Conservation (phyloP, 208 protist species). For the Acanthamoeba rhysodes region DNA sequence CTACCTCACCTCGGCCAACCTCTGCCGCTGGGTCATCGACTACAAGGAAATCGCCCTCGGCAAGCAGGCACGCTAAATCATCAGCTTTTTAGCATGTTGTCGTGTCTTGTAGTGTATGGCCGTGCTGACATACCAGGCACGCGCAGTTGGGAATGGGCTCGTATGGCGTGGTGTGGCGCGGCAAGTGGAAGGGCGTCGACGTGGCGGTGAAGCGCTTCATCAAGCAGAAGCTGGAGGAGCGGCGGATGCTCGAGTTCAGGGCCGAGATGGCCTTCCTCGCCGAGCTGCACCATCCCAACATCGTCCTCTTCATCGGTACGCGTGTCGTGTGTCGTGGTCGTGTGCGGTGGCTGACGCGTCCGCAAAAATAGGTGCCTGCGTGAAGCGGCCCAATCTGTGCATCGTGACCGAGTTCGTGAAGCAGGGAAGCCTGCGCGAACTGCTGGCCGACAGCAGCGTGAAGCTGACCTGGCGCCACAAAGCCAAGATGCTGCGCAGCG, state of each 20-base stretch:
- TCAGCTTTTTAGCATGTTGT: background rate
- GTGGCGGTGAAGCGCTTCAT: conserved; percentile 66
- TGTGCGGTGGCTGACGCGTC: background rate
- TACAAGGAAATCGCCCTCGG: conserved; percentile 9
- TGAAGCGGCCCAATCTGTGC: conserved; percentile 53
- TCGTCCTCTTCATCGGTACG: conserved; percentile 64
- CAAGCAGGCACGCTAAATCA: background rate
- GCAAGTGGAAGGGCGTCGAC: conserved; percentile 69
- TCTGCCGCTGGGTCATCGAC: conserved; percentile 68
- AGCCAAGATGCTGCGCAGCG: conserved; percentile 35
- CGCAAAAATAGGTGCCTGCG: conserved; percentile 4
- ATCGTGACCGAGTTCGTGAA: conserved; percentile 68
- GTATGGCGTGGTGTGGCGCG: conserved; percentile 46
- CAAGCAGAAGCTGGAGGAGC: conserved; percentile 63
- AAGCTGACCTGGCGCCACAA: background rate
- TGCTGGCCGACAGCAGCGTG: background rate
- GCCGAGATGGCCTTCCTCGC: conserved; percentile 63
- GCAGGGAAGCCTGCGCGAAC: conserved; percentile 11
- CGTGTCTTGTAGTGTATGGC: background rate
- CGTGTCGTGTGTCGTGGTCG: background rate
- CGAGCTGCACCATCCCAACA: conserved; percentile 71
- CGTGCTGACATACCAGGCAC: background rate
- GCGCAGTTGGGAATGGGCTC: conserved; percentile 17
- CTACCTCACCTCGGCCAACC: conserved; percentile 54
- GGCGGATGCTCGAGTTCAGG: conserved; percentile 38